Conservation (phyloP, 768 basidiomycete species). For the Tulasnella sp. region DNA sequence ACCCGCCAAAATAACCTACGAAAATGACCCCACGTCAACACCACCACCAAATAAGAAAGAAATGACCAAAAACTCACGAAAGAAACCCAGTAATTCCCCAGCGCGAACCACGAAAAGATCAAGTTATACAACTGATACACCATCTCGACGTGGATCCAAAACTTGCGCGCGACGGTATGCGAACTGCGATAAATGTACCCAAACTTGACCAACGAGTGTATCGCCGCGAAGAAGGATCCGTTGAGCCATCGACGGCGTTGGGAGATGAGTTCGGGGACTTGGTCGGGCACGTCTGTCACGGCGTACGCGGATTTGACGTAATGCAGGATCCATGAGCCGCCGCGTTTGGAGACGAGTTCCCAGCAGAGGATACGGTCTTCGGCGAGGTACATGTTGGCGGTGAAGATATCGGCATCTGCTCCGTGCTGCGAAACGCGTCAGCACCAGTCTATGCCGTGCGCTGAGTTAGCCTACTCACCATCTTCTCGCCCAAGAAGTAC, state of each 20-base stretch:
- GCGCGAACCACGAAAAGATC: constrained; percentile 83
- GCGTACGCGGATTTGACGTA: constrained; percentile 94
- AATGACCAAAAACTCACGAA: constrained; percentile 35
- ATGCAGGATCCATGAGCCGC: constrained; percentile 82
- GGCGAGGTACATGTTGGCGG: constrained; percentile 92
- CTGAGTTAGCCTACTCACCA: constrained; percentile 35
- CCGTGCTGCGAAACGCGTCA: constrained; percentile 58
- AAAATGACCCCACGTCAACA: constrained; percentile 1
- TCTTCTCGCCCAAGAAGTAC: constrained; percentile 94
- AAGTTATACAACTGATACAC: constrained; percentile 83
- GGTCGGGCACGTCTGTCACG: constrained; percentile 86
- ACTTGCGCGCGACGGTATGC: constrained; percentile 68
- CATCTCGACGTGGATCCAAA: constrained; percentile 92
- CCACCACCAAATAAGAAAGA: not conserved
- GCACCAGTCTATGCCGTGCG: not conserved
- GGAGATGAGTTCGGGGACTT: constrained; percentile 85
- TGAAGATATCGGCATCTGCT: constrained; percentile 80
- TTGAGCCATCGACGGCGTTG: constrained; percentile 96
- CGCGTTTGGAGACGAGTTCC: constrained; percentile 93
- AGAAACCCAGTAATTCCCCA: constrained; percentile 86
- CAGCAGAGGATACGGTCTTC: constrained; percentile 93
- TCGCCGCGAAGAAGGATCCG: constrained; percentile 94
- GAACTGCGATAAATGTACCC: constrained; percentile 89
- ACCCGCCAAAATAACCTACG: constrained; percentile 45
- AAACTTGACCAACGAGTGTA: constrained; percentile 87